These are phyloP conservation scores for Candida pini DNA, from an alignment of 805 yeast genomes.

Conservation along the genomic window DNA sequence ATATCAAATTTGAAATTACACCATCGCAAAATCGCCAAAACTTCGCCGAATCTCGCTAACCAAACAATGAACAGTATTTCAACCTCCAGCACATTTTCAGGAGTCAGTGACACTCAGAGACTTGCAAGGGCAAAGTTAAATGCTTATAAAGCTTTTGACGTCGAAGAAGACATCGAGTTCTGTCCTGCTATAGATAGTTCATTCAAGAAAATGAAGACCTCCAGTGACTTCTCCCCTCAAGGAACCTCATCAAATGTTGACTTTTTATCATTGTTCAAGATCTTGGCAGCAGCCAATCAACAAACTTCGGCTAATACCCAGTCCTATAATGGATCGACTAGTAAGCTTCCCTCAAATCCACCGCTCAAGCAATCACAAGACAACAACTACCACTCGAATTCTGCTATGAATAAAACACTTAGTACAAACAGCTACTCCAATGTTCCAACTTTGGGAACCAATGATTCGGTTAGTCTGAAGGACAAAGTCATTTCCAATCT, in stretches of 20 bases:
- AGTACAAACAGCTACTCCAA: no score
- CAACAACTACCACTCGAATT: constrained; percentile 2
- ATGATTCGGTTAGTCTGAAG: no score
- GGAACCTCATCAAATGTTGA: constrained; percentile 8
- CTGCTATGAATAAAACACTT: no score
- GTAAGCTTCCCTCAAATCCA: no score
- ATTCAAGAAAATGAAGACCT: constrained; percentile 2
- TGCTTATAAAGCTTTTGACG: constrained; percentile 62
- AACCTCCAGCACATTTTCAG: constrained; percentile 1
- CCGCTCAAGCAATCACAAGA: constrained; percentile 3
- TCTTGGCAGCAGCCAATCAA: constrained; percentile 16
- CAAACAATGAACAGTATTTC: no score
- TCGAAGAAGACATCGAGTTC: constrained; percentile 68
- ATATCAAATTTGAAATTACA: no score
- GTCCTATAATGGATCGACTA: no score
- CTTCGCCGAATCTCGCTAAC: no score
- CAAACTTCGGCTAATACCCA: no score
- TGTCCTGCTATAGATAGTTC: constrained; percentile 37
- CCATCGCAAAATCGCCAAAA: no score
- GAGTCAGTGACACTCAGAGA: constrained; percentile 12
- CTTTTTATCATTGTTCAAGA: constrained; percentile 14
- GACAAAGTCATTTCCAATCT: no score
- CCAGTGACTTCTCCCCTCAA: constrained; percentile 1
- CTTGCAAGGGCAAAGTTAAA: constrained; percentile 46
- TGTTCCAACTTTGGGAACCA: no score